Base-by-base conservation (phyloP, 106 monocot species). In the Dendrobium nobile region DNA sequence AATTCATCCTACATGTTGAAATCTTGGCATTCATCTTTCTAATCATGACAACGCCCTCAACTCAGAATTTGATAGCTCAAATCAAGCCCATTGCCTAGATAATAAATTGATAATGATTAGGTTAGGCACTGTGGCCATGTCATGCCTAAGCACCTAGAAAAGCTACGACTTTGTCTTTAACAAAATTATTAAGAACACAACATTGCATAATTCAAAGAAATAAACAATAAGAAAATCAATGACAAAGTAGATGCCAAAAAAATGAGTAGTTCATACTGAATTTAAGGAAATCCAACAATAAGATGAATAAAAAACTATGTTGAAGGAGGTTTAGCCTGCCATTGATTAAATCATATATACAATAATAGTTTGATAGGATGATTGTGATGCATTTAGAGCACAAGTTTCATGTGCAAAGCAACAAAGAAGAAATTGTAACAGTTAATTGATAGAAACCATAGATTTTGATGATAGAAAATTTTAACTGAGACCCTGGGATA, bases 401-500 rank as follows among this genome's bases (percentile, higher is more conserved):
- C 5, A 67, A 24, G 56, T 26, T 67, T 26, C 4, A 5, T 67
- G 67, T 67, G 18, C 67, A 67, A 67, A 9, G 9, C 67, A 67
- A 26, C n/a, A 26, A 67, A 67, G 27, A 26, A 37, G 5, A 67
- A 67, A 4, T 5, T 28, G 1, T 2, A 67, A 22, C 4, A 67
- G 27, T 1, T 22, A 67, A 67, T 9, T 26, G 18, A 22, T 26
- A 10, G 67, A 58, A 67, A 28, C 27, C 18, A 22, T 4, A 17
- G 10, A 56, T 56, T 17, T 65, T 67, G 24, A 67, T 67, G 10
- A 9, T 67, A 22, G 27, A 67, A 26, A 67, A 2, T 5, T 33
- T 10, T 13, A 72, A 72, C 10, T 37, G 3, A 74, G 74, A 74
- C 20, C 74, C 77, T 22, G 59, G 20, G 1, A 65, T 8, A 96